A percentile compares a stretch with the other conserved stretches of the same genome.
These are phyloP conservation scores for Lecanicillium sp. DNA, from an alignment of 2,329 filamentous ascomycete genomes.

Conservation along the genomic window DNA sequence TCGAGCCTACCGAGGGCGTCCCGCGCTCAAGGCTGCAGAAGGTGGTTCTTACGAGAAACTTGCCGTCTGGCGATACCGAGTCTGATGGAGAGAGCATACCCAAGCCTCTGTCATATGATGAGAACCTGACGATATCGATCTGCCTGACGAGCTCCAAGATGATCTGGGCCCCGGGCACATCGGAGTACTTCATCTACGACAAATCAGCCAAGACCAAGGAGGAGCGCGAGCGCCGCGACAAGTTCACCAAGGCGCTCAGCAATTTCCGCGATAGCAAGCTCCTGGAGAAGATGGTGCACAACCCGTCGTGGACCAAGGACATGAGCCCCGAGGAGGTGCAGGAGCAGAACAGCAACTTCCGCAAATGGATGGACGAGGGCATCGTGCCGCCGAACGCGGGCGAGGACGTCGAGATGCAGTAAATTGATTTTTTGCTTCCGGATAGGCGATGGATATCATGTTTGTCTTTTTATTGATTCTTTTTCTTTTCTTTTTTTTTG, in stretches of 20 bases:
- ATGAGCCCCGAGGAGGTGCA: constrained; percentile 72
- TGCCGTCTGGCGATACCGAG: constrained; percentile 56
- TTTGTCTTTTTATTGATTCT: constrained; percentile 9
- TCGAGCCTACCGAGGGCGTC: constrained; percentile 81
- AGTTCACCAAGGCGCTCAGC: constrained; percentile 45
- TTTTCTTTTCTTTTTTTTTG: constrained; percentile 15
- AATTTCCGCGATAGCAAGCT: constrained; percentile 65
- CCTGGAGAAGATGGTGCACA: constrained; percentile 74
- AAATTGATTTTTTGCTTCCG: constrained; percentile 13
- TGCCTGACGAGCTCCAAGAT: constrained; percentile 75
- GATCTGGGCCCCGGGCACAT: constrained; percentile 64
- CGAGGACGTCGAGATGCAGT: constrained; percentile 29
- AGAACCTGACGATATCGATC: constrained; percentile 66
- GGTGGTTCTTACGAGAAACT: constrained; percentile 64
- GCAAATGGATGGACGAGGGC: constrained; percentile 48
- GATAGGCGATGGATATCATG: constrained; percentile 16
- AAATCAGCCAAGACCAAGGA: constrained; percentile 62
- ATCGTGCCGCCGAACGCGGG: constrained; percentile 30
- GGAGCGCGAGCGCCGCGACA: constrained; percentile 45
- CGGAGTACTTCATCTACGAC: constrained; percentile 68
- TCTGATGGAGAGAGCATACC: constrained; percentile 58
- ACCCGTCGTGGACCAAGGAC: constrained; percentile 74
- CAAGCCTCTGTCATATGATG: constrained; percentile 55
- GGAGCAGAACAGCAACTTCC: constrained; percentile 62
- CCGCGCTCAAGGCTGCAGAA: constrained; percentile 58